phyloP scores from a whole-genome alignment of 192 early-diverging fungal genomes.

The Radiomyces spectabilis region DNA sequence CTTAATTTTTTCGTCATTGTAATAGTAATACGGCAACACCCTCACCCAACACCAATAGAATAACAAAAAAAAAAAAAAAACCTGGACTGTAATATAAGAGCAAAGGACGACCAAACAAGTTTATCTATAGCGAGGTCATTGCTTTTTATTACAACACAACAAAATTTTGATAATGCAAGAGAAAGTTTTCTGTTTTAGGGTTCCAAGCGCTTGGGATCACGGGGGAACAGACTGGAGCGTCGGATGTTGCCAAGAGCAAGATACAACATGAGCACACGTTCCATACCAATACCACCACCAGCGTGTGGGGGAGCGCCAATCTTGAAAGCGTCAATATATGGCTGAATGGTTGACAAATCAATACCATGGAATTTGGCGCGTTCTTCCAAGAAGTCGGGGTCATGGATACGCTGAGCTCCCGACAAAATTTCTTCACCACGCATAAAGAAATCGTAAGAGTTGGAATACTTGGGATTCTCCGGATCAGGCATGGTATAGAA shows the following conservation, averaged over 20 bases:
- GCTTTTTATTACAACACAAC: too few species aligned
- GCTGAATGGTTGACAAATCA: constrained; percentile 75
- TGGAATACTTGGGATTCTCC: constrained; percentile 77
- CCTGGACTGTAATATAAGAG: too few species aligned
- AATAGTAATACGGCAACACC: too few species aligned
- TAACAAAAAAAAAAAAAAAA: too few species aligned
- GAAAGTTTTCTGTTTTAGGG: constrained; percentile 47
- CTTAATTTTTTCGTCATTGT: too few species aligned
- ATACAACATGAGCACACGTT: constrained; percentile 97
- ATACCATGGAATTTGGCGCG: constrained; percentile 71
- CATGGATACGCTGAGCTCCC: constrained; percentile 98
- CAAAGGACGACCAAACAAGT: too few species aligned
- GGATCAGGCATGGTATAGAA: constrained; percentile 99
- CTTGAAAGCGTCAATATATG: constrained; percentile 94
- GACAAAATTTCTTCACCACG: constrained; percentile 98
- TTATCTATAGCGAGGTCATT: too few species aligned
- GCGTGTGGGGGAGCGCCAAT: constrained; percentile 95
- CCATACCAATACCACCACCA: constrained; percentile 93
- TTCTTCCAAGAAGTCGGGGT: constrained; percentile 71
- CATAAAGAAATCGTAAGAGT: constrained; percentile 99
- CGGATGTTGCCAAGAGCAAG: constrained; percentile 93
- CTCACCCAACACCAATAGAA: too few species aligned
- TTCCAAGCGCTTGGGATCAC: constrained; percentile 89
- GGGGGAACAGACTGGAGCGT: constrained; percentile 87
- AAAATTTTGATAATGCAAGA: too few species aligned